These are phyloP conservation scores for Globisporangium iwayamae DNA, from an alignment of 352 stramenopile genomes.

Conservation along the genomic window DNA sequence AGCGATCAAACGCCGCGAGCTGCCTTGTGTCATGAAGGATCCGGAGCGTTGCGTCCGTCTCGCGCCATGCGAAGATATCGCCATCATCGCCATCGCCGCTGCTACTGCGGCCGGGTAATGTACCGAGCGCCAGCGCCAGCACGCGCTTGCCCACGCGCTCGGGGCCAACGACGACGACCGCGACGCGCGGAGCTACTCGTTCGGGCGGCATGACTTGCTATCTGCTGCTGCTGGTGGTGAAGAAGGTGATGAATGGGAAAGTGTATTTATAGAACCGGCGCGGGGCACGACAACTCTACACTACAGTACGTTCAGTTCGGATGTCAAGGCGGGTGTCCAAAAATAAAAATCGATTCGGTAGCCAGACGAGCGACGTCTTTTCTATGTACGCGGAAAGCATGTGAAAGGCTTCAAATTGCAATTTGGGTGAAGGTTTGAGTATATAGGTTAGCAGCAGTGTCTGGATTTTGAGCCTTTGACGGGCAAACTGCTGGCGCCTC, in stretches of 20 bases:
- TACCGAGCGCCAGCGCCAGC: slow-evolving; percentile 48
- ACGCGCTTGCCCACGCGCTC: slow-evolving; percentile 43
- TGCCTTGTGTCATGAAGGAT: slow-evolving; percentile 16
- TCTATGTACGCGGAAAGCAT: too few species aligned
- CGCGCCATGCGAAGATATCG: slow-evolving; percentile 6
- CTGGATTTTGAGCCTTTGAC: too few species aligned
- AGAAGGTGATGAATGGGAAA: neutral
- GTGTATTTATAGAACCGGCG: neutral
- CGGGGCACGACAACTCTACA: neutral
- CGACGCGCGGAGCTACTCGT: slow-evolving; percentile 10
- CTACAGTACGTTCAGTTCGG: too few species aligned
- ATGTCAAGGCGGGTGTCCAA: too few species aligned
- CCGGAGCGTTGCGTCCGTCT: neutral
- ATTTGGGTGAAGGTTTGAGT: too few species aligned
- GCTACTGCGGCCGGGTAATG: neutral
- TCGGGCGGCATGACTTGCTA: neutral
- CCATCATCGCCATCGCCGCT: neutral
- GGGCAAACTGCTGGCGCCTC: too few species aligned
- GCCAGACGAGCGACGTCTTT: too few species aligned
- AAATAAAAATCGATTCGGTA: too few species aligned
- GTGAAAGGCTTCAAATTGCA: too few species aligned
- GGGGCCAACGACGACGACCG: slow-evolving; percentile 47
- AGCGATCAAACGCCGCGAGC: slow-evolving; percentile 10
- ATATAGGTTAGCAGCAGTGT: too few species aligned
- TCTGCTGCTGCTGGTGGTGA: too few species aligned